A percentile compares a stretch with the other conserved stretches of the same genome.
Evolutionary conservation across 73 alveolate species (phyloP).

Genomic region (Paramecium sexaurelia): DNA sequence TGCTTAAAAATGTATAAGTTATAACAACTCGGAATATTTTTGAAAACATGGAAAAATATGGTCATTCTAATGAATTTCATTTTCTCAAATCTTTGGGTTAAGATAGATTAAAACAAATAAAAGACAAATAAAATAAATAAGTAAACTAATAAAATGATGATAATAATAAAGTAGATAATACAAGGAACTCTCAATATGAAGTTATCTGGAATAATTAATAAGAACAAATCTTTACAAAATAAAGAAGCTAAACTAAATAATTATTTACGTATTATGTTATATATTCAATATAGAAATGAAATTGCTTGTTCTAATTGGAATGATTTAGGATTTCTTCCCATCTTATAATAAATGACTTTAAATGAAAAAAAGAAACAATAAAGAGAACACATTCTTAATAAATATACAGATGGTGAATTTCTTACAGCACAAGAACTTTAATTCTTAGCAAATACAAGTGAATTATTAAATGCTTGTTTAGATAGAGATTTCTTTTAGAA

Average conservation of each 20-base stretch:
- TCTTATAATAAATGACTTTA: conserved; percentile 25
- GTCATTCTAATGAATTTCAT: conserved; percentile 51
- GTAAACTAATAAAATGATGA: background rate
- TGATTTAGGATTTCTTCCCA: conserved; percentile 60
- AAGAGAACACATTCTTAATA: conserved; percentile 56
- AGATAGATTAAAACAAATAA: conserved; percentile 9
- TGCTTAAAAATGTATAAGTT: conserved; percentile 41
- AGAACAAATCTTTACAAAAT: conserved; percentile 28
- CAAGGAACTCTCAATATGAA: background rate
- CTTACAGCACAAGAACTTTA: conserved; percentile 64
- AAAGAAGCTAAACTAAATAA: conserved; percentile 55
- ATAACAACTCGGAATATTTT: conserved; percentile 57
- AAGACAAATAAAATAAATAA: background rate
- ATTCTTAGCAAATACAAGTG: conserved; percentile 64
- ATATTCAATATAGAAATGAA: conserved; percentile 24
- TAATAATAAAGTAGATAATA: background rate
- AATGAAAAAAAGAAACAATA: conserved; percentile 35
- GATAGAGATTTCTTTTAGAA: conserved; percentile 59
- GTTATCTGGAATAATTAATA: conserved; percentile 18
- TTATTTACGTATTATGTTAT: conserved; percentile 25
- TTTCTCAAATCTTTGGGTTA: conserved; percentile 46
- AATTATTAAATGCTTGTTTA: conserved; percentile 63
- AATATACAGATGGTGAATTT: conserved; percentile 61
- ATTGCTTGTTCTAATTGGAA: conserved; percentile 59
- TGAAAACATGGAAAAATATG: conserved; percentile 63